Evolutionary conservation across 1,284 basidiomycete genomes (phyloP).

Genomic region (Marasmius sp.): DNA sequence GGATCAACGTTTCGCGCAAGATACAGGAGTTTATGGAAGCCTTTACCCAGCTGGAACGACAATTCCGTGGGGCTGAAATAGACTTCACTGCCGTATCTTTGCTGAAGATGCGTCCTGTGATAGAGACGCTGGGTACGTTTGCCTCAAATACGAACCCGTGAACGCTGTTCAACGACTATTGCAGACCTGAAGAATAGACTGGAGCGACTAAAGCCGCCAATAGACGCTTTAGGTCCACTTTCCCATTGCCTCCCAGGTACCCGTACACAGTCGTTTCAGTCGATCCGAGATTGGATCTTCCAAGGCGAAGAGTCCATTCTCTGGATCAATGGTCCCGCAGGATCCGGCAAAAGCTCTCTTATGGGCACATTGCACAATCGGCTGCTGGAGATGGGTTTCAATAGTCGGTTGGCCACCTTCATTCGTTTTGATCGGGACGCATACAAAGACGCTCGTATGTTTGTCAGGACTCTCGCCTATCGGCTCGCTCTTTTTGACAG

Average conservation of each 20-base stretch:
- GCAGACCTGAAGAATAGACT: not conserved
- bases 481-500: constrained; percentile 2
- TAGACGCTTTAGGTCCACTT: not conserved
- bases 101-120: not conserved
- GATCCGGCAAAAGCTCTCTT: constrained; percentile 7
- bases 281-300: constrained; percentile 4
- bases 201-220: not conserved
- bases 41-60: not conserved
- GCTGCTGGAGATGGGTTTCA: not conserved
- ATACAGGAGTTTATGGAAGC: not conserved
- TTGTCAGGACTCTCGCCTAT: constrained; percentile 1
- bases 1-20: not conserved
- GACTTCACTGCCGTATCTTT: not conserved
- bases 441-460: not conserved
- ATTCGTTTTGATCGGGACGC: constrained; percentile 8
- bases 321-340: constrained; percentile 5
- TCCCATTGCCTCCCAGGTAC: not conserved
- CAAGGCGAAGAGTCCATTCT: not conserved
- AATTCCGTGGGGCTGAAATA: not conserved
- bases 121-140: not conserved
- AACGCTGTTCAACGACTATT: not conserved
- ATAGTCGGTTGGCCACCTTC: constrained; percentile 6
- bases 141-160: not conserved
- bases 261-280: not conserved
- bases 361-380: constrained; percentile 2